Conservation (phyloP, 2,329 filamentous ascomycete species). For the Colletotrichum orbiculare region DNA sequence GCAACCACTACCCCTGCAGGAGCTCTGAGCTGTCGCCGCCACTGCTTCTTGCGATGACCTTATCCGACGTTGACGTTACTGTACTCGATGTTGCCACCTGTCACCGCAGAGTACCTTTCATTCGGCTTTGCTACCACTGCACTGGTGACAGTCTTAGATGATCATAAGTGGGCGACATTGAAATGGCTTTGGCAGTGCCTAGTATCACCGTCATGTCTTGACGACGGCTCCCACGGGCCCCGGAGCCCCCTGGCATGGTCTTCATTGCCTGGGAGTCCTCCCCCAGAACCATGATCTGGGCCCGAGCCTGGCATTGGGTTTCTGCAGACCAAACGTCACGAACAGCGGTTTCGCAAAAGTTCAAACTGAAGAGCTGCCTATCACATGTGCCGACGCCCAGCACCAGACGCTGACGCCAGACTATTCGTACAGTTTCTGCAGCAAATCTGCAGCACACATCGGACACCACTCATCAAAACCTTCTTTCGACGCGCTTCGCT, state of each 20-base stretch:
- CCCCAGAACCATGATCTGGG: neutral
- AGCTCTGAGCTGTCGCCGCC: no score
- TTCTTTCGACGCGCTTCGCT: constrained; percentile 10
- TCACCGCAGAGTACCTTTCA: no score
- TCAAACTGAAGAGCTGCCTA: neutral
- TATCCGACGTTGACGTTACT: no score
- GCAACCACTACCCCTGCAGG: no score
- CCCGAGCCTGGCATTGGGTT: constrained; percentile 15
- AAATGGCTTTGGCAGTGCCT: no score
- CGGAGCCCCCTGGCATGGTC: neutral
- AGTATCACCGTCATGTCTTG: no score
- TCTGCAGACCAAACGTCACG: constrained; percentile 6
- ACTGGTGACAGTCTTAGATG: no score
- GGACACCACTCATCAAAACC: constrained; percentile 14
- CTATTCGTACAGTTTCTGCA: neutral
- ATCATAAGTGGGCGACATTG: no score
- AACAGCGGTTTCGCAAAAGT: constrained; percentile 1
- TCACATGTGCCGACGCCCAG: constrained; percentile 10
- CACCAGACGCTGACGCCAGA: neutral
- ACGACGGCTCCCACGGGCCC: no score
- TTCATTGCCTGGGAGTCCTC: neutral
- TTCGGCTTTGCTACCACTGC: no score
- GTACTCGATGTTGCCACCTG: no score
- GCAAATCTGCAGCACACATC: constrained; percentile 10
- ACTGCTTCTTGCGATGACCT: no score